Base-by-base conservation (phyloP, 1,284 basidiomycete genomes). In the Stereum hirsutum region DNA sequence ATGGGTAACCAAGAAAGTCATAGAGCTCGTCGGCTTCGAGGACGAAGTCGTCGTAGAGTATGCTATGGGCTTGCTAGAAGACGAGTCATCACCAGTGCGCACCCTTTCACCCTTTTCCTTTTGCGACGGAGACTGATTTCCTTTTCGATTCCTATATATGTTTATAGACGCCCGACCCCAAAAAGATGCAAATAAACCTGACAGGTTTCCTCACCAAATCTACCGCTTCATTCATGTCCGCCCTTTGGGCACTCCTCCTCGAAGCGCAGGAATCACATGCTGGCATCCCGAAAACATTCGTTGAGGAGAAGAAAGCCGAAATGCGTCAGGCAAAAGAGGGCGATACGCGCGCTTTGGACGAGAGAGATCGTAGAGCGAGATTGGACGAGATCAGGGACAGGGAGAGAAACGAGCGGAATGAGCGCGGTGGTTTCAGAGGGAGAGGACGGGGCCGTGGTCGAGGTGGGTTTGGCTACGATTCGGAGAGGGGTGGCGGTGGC, bases 11-110 rank as follows among this genome's bases (percentile, higher is more conserved):
- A 89, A 89, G 65, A 89, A 90, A 58, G 81, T 96, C 44, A 78
- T 87, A 4, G 87, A 93, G 53, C 74, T 97, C 19, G 78, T 95
- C 30, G 91, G 92, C 5, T 82, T 98, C 41, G 95, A 99, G 58
- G 95, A 99, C 61, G 95, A 99, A 57, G 86, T 99, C 30, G 87
- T 99, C 24, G 83, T 96, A 21, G 95, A 98, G 61, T 98, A 96
- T 59, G 90, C 91, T 14, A 88, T 90, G 77, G 89, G 90, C 17
- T 72, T 97, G 35, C 66, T 99, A 6, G 95, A 99, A 60, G 89
- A 95, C 54, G 71, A 80, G 39, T 74, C 77, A 20, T 74, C 85
- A 51, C 83, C 88, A n/a, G 91, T 94, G 51, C 53, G 80, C 24
- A 6, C 23, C 10, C 7, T 26, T 19, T 15, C 7, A 5, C 4